Evolutionary conservation across 1,284 basidiomycete genomes (phyloP).

Genomic region (Moesziomyces globuligerus): DNA sequence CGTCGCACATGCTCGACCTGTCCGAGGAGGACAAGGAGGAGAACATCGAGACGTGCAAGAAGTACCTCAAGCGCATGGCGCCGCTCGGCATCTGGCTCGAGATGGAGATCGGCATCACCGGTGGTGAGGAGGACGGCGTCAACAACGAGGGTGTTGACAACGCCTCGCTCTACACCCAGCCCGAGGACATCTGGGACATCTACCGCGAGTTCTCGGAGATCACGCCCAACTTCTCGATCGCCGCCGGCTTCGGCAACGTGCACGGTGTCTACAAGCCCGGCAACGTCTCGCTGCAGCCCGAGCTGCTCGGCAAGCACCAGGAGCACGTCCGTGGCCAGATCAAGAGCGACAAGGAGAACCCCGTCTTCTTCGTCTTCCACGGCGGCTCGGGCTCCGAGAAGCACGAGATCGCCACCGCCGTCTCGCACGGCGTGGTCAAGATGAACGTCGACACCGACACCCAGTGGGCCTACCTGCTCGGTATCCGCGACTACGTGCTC

Average conservation of each 20-base stretch:
- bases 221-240: constrained; percentile 94
- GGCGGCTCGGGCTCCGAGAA: constrained; percentile 97
- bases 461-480: constrained; percentile 88
- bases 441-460: constrained; percentile 74
- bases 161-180: constrained; percentile 93
- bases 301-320: constrained; percentile 93
- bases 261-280: constrained; percentile 72
- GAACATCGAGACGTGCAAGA: constrained; percentile 91
- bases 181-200: constrained; percentile 90
- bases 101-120: constrained; percentile 99
- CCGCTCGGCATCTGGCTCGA: constrained; percentile 90
- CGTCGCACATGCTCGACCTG: constrained; percentile 99
- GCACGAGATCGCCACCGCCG: constrained; percentile 94
- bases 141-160: constrained; percentile 84
- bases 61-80: constrained; percentile 97
- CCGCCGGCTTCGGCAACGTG: constrained; percentile 95
- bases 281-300: constrained; percentile 85
- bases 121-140: constrained; percentile 98
- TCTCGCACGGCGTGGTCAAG: constrained; percentile 78
- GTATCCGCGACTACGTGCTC: constrained; percentile 73
- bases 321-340: constrained; percentile 78
- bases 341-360: constrained; percentile 72
- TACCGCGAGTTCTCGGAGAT: constrained; percentile 84
- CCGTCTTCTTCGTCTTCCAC: constrained; percentile 98
- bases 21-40: constrained; percentile 97